Base-by-base conservation (phyloP, 805 yeast species). In the Sugiyamaella lignohabitans region DNA sequence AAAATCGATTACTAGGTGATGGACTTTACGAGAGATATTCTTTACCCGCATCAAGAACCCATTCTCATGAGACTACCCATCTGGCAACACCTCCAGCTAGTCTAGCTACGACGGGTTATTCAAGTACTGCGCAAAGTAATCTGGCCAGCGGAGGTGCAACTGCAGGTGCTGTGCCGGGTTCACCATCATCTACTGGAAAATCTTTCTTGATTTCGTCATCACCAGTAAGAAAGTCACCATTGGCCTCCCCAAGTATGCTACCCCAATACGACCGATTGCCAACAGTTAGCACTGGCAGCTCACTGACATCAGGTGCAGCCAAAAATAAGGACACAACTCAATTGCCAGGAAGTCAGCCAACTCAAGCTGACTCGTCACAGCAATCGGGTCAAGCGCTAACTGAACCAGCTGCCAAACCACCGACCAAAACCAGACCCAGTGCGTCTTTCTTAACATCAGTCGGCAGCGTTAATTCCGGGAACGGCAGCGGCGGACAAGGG, bases 1-100 rank as follows among this genome's bases (percentile, higher is more conserved):
- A 58, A 47, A 51, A 48, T 35, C 51, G 64, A 5, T 40, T 61
- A 34, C 51, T 60, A 35, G 53, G 55, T 22, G 58, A 56, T n/a
- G 57, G 51, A 14, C 47, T 61, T 20, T 62, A 60, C 42, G 66
- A 62, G 51, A 58, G 54, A n/a, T 56, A 55, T 47, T 49, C 61
- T 5, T 49, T 62, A 39, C 66, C 66, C 4, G 45, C 59, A 18
- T 59, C 65, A 8, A 45, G 63, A 21, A 58, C 56, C 18, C 42
- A 46, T 14, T 45, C 50, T 14, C 34, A 24, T 35, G 53, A 50
- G 18, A 29, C 44, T 6, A 14, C 3, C 34, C 18, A 11, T 22
- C 14, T 2, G 6, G 38, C 34, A 10, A 39, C 42, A 17, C 21
- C 35, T 4, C 23, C 40, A 2, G 42, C 38, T 27, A 24, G 34